These are phyloP conservation scores for Fusarium nurragi DNA, from an alignment of 2,329 filamentous ascomycete genomes.

Conservation along the genomic window DNA sequence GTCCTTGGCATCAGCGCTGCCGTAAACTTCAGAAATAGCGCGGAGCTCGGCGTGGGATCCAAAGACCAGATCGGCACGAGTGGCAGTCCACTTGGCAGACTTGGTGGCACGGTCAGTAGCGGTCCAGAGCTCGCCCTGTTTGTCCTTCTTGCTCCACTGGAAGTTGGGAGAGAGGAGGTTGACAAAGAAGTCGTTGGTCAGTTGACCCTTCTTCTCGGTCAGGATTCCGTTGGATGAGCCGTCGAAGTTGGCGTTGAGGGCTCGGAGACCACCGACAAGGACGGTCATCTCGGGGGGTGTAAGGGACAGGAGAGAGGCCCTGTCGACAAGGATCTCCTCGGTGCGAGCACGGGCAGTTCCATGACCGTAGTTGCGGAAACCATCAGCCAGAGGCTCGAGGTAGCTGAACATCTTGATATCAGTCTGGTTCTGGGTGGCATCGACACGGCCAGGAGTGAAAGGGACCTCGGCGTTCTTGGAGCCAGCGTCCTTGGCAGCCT, in stretches of 20 bases:
- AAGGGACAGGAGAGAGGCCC: slow-evolving; percentile 74
- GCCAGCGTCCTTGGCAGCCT: slow-evolving; percentile 65
- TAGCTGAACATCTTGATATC: slow-evolving; percentile 70
- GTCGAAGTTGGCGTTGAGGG: slow-evolving; percentile 75
- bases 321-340: slow-evolving; percentile 78
- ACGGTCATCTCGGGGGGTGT: slow-evolving; percentile 76
- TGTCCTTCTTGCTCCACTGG: slow-evolving; percentile 62
- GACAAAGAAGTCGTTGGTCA: slow-evolving; percentile 85
- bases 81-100: slow-evolving; percentile 73
- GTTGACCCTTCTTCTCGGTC: slow-evolving; percentile 71
- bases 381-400: slow-evolving; percentile 76
- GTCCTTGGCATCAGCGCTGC: slow-evolving; percentile 63
- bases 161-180: slow-evolving; percentile 77
- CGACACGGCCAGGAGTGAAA: slow-evolving; percentile 77
- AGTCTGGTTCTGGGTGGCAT: slow-evolving; percentile 77
- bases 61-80: slow-evolving; percentile 75
- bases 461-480: slow-evolving; percentile 65
- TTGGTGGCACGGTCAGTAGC: slow-evolving; percentile 73
- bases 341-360: slow-evolving; percentile 67
- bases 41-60: slow-evolving; percentile 79
- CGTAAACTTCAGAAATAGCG: slow-evolving; percentile 76
- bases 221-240: slow-evolving; percentile 73
- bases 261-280: slow-evolving; percentile 76
- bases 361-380: slow-evolving; percentile 82
- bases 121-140: slow-evolving; percentile 66